Evolutionary conservation across 495 filamentous ascomycete genomes (phyloP).

Genomic region (Hyphodiscus hymeniophilus): DNA sequence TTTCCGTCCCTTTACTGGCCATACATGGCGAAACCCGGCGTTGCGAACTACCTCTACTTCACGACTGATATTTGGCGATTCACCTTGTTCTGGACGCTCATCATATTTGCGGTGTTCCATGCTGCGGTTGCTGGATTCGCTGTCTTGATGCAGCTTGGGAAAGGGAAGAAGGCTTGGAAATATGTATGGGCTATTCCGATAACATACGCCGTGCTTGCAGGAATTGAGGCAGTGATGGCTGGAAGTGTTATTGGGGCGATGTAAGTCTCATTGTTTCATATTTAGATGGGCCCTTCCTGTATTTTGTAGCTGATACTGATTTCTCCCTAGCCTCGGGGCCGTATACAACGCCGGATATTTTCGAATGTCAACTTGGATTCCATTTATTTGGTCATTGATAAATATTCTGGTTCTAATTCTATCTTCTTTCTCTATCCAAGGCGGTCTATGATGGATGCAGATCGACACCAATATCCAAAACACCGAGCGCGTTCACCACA

Average conservation of each 20-base stretch:
- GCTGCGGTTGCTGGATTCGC: slow-evolving; percentile 64
- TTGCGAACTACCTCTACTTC: slow-evolving; percentile 65
- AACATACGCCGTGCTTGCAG: slow-evolving; percentile 65
- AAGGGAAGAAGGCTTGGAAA: slow-evolving; percentile 53
- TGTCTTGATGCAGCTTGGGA: slow-evolving; percentile 57
- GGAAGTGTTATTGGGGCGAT: slow-evolving; percentile 84
- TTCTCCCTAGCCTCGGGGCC: slow-evolving; percentile 59
- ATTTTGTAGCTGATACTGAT: no score
- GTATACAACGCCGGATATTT: slow-evolving; percentile 86
- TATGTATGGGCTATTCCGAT: slow-evolving; percentile 70
- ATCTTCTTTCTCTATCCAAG: slow-evolving; percentile 91
- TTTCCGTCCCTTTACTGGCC: slow-evolving; percentile 91
- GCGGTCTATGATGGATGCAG: slow-evolving; percentile 58
- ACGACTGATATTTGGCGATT: slow-evolving; percentile 81
- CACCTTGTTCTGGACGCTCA: slow-evolving; percentile 82
- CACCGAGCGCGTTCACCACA: neutral
- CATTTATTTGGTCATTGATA: slow-evolving; percentile 87
- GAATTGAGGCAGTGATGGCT: slow-evolving; percentile 73
- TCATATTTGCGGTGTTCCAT: slow-evolving; percentile 60
- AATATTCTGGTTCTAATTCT: slow-evolving; percentile 84
- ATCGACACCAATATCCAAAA: slow-evolving; percentile 1
- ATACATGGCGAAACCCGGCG: slow-evolving; percentile 37
- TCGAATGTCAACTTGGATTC: slow-evolving; percentile 95
- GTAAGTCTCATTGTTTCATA: slow-evolving; percentile 47
- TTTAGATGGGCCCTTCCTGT: no score